A percentile compares a stretch with the other conserved stretches of the same genome.
These are phyloP conservation scores for Cryphonectria carpinicola DNA, from an alignment of 2,329 filamentous ascomycete species.

Conservation along the genomic window DNA sequence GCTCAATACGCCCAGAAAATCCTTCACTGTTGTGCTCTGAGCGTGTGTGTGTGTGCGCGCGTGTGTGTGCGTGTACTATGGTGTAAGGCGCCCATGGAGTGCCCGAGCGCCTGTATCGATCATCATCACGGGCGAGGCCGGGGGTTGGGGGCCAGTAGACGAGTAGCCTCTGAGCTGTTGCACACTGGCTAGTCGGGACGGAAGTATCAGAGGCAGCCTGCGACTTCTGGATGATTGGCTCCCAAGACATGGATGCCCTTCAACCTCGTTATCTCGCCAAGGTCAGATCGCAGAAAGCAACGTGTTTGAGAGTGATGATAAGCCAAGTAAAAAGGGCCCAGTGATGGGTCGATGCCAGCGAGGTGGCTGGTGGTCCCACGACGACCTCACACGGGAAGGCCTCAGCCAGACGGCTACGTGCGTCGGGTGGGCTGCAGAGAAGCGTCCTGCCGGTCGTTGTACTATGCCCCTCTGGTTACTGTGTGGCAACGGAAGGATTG, in stretches of 20 bases:
- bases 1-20: not conserved
- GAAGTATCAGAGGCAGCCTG: constrained; percentile 20
- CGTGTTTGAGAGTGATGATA: not conserved
- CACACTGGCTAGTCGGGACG: constrained; percentile 13
- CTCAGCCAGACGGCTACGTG: constrained; percentile 2
- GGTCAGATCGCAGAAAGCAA: constrained; percentile 6
- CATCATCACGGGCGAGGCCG: constrained; percentile 16
- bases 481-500: not conserved
- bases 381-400: not conserved
- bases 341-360: not conserved
- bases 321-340: not conserved
- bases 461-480: not conserved
- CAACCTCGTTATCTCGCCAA: constrained; percentile 11
- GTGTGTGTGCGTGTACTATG: not conserved
- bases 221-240: constrained; percentile 20
- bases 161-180: constrained; percentile 9
- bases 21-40: not conserved
- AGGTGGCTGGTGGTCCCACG: not conserved
- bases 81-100: not conserved
- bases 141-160: constrained; percentile 10
- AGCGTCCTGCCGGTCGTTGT: not conserved
- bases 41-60: not conserved
- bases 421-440: constrained; percentile 14
- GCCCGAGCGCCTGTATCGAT: constrained; percentile 16
- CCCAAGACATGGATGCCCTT: not conserved